Percentiles rank a stretch among this genome's conserved stretches.
These are phyloP conservation scores for Passalora sequoiae DNA, from an alignment of 2,329 filamentous ascomycete genomes.

Conservation along the genomic window DNA sequence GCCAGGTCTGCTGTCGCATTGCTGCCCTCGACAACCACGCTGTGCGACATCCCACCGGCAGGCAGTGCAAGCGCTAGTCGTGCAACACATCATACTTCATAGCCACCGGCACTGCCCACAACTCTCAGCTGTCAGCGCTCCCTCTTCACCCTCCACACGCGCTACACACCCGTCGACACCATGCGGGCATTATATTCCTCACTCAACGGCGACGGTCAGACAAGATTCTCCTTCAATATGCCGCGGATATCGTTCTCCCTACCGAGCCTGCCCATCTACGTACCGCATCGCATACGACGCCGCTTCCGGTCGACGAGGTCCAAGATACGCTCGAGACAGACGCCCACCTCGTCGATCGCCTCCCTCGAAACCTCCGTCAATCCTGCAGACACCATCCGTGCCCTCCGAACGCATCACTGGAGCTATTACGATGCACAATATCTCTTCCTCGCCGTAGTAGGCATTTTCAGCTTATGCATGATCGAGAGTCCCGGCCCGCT, in stretches of 20 bases:
- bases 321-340: constrained; percentile 61
- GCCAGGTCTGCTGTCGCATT: too few relatives aligned
- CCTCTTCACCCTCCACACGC: too few relatives aligned
- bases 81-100: too few relatives aligned
- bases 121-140: too few relatives aligned
- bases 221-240: constrained; percentile 39
- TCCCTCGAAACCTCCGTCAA: constrained; percentile 77
- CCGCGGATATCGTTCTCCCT: constrained; percentile 44
- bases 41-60: constrained; percentile 4
- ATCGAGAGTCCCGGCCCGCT: constrained; percentile 73
- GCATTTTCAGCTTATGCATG: constrained; percentile 77
- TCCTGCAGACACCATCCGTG: constrained; percentile 68
- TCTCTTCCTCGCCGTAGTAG: constrained; percentile 64
- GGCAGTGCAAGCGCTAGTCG: constrained; percentile 2
- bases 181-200: constrained; percentile 29
- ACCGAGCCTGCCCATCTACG: constrained; percentile 47
- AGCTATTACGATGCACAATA: constrained; percentile 81
- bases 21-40: neutral
- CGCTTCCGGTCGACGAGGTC: constrained; percentile 57
- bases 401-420: constrained; percentile 74
- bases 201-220: constrained; percentile 28
- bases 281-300: constrained; percentile 62
- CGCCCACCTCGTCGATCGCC: constrained; percentile 67
- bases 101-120: too few relatives aligned
- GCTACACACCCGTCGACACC: too few relatives aligned